Conservation (phyloP, 306 rosid species). For the Betula pendula region DNA sequence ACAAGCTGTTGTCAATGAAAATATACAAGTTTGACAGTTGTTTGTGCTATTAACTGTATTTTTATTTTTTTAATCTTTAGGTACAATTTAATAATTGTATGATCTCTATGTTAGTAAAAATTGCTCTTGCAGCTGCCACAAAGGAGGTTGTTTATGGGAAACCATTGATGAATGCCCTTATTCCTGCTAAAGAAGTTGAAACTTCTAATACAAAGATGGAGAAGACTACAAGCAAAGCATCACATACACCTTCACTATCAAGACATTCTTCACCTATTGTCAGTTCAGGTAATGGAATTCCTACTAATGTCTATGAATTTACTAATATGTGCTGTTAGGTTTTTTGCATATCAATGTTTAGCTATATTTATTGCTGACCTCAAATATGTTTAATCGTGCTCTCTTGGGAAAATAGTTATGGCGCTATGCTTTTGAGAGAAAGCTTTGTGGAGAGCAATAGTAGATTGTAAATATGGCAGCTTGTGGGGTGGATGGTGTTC, state of each 20-base stretch:
- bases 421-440: too few species aligned
- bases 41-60: background rate
- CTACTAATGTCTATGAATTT: background rate
- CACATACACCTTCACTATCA: background rate
- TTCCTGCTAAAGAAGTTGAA: conserved; percentile 27
- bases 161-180: background rate
- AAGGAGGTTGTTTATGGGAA: conserved; percentile 20
- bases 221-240: background rate
- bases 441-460: too few species aligned
- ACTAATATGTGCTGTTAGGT: background rate
- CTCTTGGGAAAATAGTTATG: too few species aligned
- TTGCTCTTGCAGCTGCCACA: conserved; percentile 22
- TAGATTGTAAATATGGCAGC: too few species aligned
- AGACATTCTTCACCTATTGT: conserved; percentile 9
- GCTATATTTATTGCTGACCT: background rate
- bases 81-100: background rate
- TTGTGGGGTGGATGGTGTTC: too few species aligned
- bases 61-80: background rate
- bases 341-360: background rate
- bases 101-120: conserved; percentile 25
- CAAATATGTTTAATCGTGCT: background rate
- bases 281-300: background rate
- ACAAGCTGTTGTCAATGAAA: background rate
- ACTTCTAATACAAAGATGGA: conserved; percentile 20
- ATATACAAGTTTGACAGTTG: background rate